Percentiles rank a stretch among this genome's conserved stretches.
Evolutionary conservation across 2,329 filamentous ascomycete species (phyloP).

Genomic region (Alternaria conjuncta): DNA sequence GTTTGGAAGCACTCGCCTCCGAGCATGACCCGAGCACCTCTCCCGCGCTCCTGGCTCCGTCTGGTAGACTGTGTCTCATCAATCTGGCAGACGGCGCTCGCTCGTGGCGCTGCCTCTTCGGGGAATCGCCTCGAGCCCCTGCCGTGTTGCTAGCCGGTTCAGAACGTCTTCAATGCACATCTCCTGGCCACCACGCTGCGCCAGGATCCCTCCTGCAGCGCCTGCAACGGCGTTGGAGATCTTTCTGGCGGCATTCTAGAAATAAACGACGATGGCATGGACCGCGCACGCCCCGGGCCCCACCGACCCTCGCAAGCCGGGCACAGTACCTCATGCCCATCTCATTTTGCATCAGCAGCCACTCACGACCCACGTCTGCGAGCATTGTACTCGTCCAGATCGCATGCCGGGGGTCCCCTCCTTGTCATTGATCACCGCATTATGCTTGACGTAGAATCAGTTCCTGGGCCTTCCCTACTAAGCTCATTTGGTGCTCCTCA

Average conservation of each 20-base stretch:
- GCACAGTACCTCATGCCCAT: constrained; percentile 40
- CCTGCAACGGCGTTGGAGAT: constrained; percentile 51
- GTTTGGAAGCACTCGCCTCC: constrained; percentile 15
- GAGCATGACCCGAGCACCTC: constrained; percentile 31
- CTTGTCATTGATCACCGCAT: constrained; percentile 54
- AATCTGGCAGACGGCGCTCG: constrained; percentile 42
- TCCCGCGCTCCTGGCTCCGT: constrained; percentile 37
- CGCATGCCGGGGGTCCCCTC: constrained; percentile 45
- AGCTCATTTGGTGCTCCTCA: constrained; percentile 51
- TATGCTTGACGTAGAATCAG: constrained; percentile 53
- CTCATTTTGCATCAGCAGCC: constrained; percentile 50
- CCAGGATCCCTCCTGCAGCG: constrained; percentile 46
- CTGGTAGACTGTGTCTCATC: constrained; percentile 35
- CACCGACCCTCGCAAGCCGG: constrained; percentile 37
- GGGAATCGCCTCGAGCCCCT: constrained; percentile 39
- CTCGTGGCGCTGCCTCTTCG: constrained; percentile 44
- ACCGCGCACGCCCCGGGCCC: constrained; percentile 32
- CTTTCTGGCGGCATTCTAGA: constrained; percentile 51
- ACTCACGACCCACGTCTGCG: constrained; percentile 48
- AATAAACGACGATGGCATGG: constrained; percentile 47
- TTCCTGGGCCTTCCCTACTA: constrained; percentile 51
- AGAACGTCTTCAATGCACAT: constrained; percentile 43
- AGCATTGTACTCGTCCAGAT: constrained; percentile 50
- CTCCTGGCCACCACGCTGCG: constrained; percentile 44
- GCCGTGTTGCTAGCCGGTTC: constrained; percentile 41